Conservation (phyloP, 1,139 yeast species). For the Candida sp. region DNA sequence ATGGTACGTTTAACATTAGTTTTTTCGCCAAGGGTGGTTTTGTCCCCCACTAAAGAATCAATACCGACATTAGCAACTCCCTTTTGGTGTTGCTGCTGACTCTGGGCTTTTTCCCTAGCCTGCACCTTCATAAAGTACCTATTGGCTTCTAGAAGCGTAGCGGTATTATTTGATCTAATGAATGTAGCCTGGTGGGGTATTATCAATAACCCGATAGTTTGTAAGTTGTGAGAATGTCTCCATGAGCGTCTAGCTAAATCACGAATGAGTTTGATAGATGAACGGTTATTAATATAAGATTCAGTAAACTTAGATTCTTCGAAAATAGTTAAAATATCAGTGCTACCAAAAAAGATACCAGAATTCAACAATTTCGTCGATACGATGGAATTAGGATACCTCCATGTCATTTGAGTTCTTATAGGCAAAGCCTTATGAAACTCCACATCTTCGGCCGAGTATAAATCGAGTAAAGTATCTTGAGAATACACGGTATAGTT, state of each 20-base stretch:
- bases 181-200: slow-evolving; percentile 67
- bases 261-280: slow-evolving; percentile 70
- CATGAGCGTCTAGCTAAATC: slow-evolving; percentile 91
- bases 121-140: slow-evolving; percentile 64
- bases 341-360: slow-evolving; percentile 75
- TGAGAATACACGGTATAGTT: slow-evolving; percentile 46
- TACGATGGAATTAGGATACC: slow-evolving; percentile 72
- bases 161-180: slow-evolving; percentile 71
- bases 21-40: slow-evolving; percentile 63
- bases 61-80: slow-evolving; percentile 80
- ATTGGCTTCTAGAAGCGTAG: slow-evolving; percentile 91
- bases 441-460: slow-evolving; percentile 62
- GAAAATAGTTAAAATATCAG: slow-evolving; percentile 41
- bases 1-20: slow-evolving; percentile 83
- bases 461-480: slow-evolving; percentile 66
- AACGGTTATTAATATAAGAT: slow-evolving; percentile 37
- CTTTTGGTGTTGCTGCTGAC: slow-evolving; percentile 40
- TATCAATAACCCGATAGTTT: slow-evolving; percentile 61
- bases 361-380: slow-evolving; percentile 75
- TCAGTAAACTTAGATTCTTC: slow-evolving; percentile 33
- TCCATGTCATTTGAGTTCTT: slow-evolving; percentile 89
- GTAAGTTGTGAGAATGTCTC: slow-evolving; percentile 65
- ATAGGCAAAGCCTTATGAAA: slow-evolving; percentile 68
- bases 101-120: slow-evolving; percentile 31
- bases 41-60: slow-evolving; percentile 72